Percentiles rank a stretch among this genome's conserved stretches.
Conservation (phyloP, 495 filamentous ascomycete species). For the Neurospora sublineolata region DNA sequence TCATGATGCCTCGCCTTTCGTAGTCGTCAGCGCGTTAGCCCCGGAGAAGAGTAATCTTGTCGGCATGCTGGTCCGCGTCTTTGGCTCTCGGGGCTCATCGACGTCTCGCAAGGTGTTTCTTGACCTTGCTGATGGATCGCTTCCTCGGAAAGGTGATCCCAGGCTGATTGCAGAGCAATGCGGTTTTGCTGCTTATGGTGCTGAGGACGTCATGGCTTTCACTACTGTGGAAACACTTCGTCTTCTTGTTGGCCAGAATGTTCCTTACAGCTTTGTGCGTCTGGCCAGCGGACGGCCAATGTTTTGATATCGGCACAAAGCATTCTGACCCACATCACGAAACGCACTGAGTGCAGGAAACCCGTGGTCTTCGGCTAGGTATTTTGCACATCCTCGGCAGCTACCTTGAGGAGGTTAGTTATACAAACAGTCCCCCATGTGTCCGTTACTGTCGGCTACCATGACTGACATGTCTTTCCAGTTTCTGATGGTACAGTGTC, state of each 20-base stretch:
- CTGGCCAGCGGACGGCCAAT: slow-evolving; percentile 61
- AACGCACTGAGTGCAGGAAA: not conserved
- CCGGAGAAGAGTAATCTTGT: slow-evolving; percentile 69
- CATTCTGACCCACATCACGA: not conserved
- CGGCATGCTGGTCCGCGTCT: slow-evolving; percentile 65
- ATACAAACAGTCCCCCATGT: not conserved
- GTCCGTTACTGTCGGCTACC: not conserved
- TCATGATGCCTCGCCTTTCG: slow-evolving; percentile 48
- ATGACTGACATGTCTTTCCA: not conserved
- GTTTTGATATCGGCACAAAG: slow-evolving; percentile 33
- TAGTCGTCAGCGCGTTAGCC: slow-evolving; percentile 65
- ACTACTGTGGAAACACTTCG: slow-evolving; percentile 71
- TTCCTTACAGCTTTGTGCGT: slow-evolving; percentile 75
- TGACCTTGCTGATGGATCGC: slow-evolving; percentile 57
- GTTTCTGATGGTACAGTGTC: not conserved
- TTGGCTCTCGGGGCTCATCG: slow-evolving; percentile 35
- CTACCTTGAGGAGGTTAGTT: not conserved
- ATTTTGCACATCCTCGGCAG: not conserved
- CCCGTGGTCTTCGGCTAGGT: not conserved
- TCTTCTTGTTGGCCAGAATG: slow-evolving; percentile 70
- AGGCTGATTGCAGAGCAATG: slow-evolving; percentile 52
- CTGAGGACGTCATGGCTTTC: slow-evolving; percentile 67
- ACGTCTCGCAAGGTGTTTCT: slow-evolving; percentile 65
- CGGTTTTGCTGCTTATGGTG: slow-evolving; percentile 70
- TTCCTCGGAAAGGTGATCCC: slow-evolving; percentile 52